Evolutionary conservation across 2,329 filamentous ascomycete species (phyloP).

Genomic region (Dothiorella sarmentorum): DNA sequence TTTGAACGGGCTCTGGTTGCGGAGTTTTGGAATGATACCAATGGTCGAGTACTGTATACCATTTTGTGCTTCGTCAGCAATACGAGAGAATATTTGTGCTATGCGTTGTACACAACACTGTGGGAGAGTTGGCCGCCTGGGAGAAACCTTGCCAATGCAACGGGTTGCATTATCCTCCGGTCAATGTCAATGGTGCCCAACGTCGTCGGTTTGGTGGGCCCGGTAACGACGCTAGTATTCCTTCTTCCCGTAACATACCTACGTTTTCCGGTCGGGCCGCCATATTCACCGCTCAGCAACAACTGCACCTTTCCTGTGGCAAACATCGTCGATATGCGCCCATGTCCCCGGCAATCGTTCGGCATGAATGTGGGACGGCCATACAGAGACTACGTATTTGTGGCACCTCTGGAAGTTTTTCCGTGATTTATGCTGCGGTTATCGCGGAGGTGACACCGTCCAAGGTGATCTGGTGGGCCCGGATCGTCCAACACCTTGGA

Average conservation of each 20-base stretch:
- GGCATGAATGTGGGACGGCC: slow-evolving; percentile 2
- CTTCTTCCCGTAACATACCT: slow-evolving; percentile 1
- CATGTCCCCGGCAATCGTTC: neutral
- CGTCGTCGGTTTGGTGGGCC: neutral
- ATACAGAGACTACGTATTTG: neutral
- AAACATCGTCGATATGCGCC: neutral
- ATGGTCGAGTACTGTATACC: neutral
- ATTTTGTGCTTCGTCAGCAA: neutral
- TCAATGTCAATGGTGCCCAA: neutral
- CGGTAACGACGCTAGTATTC: neutral
- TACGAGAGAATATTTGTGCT: neutral
- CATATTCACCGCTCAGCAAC: slow-evolving; percentile 8
- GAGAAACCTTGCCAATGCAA: neutral
- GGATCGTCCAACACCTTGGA: neutral
- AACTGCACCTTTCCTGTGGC: neutral
- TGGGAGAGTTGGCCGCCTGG: neutral
- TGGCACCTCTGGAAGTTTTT: neutral
- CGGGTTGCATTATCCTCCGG: neutral
- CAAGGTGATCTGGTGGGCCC: neutral
- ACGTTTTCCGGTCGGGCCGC: slow-evolving; percentile 3
- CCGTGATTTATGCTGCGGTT: neutral
- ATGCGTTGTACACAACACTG: neutral
- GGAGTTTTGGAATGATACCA: slow-evolving; percentile 2
- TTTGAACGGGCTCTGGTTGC: too few species aligned
- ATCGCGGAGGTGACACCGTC: slow-evolving; percentile 2